Conservation (phyloP, 495 filamentous ascomycete genomes). For the Xylaria sp. region DNA sequence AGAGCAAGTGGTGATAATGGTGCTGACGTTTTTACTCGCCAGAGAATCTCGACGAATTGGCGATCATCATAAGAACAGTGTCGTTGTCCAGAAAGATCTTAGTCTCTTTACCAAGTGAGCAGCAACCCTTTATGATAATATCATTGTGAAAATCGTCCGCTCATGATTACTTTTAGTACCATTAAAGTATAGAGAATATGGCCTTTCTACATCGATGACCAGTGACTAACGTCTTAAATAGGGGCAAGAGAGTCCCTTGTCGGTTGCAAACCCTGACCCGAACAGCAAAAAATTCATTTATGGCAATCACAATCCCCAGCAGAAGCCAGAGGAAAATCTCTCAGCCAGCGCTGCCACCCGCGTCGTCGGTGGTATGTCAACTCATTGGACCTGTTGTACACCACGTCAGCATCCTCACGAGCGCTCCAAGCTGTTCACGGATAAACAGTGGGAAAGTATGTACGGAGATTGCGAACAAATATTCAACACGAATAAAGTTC, state of each 20-base stretch:
- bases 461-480: not conserved
- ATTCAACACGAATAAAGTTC: not conserved
- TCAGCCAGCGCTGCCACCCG: not conserved
- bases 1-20: not conserved
- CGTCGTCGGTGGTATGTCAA: conserved; percentile 1
- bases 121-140: not conserved
- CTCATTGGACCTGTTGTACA: not conserved
- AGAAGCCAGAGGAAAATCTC: not conserved
- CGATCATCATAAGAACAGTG: not conserved
- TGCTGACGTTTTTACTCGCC: not conserved
- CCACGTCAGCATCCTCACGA: not conserved
- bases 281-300: not conserved
- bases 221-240: not conserved
- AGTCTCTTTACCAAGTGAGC: not conserved
- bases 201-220: not conserved
- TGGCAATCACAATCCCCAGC: not conserved
- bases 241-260: not conserved
- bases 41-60: not conserved
- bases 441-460: not conserved
- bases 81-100: not conserved
- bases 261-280: not conserved
- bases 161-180: not conserved
- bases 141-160: too few species aligned
- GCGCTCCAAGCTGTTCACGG: not conserved
- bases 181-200: not conserved